These are phyloP conservation scores for Botrytis deweyae DNA, from an alignment of 2,329 filamentous ascomycete genomes.

Conservation along the genomic window DNA sequence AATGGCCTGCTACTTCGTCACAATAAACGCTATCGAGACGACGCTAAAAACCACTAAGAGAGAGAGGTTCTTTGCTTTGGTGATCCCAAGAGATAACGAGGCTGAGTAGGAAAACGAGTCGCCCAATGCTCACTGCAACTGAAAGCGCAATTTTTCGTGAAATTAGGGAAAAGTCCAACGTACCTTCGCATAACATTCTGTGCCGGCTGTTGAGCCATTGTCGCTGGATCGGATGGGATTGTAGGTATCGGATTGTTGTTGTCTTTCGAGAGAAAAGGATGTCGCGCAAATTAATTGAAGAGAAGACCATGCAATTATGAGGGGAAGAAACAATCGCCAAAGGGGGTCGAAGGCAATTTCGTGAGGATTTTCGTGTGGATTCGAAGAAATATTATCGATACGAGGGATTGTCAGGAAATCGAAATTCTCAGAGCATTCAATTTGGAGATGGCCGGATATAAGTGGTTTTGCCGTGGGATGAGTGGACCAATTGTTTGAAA, in stretches of 20 bases:
- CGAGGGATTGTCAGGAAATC: conserved; percentile 25
- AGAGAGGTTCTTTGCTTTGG: background rate
- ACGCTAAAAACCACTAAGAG: conserved; percentile 15
- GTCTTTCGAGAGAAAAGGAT: conserved; percentile 14
- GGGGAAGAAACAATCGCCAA: conserved; percentile 20
- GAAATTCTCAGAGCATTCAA: conserved; percentile 15
- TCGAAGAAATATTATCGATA: conserved; percentile 29
- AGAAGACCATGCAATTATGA: conserved; percentile 32
- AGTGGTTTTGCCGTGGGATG: conserved; percentile 7
- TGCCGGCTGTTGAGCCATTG: conserved; percentile 39
- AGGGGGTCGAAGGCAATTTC: conserved; percentile 7
- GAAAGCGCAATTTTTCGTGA: background rate
- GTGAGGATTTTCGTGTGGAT: conserved; percentile 17
- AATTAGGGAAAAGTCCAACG: conserved; percentile 23
- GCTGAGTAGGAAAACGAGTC: background rate
- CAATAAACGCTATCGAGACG: conserved; percentile 1
- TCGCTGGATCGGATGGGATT: conserved; percentile 24
- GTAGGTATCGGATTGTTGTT: background rate
- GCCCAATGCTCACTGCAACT: background rate
- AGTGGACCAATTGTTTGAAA: conserved; percentile 8
- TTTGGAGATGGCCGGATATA: background rate
- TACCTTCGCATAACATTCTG: conserved; percentile 49
- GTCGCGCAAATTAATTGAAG: conserved; percentile 6
- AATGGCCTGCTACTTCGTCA: background rate
- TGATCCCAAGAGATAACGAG: conserved; percentile 9